These are phyloP conservation scores for Phlyctochytrium arcticum DNA, from an alignment of 192 early-diverging fungal species.

Conservation along the genomic window DNA sequence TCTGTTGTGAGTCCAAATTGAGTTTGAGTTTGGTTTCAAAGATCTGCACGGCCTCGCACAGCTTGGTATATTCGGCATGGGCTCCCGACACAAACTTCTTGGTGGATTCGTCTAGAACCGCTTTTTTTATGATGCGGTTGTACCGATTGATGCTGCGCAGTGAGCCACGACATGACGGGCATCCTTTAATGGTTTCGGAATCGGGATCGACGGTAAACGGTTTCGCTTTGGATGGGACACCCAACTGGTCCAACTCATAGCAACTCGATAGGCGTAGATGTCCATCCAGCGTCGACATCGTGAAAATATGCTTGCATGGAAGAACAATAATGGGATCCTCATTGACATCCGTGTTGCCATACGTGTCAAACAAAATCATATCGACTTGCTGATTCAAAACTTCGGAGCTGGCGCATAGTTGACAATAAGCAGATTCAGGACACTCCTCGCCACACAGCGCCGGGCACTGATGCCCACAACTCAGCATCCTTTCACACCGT, in stretches of 20 bases:
- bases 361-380: slow-evolving; percentile 18
- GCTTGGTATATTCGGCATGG: too few species aligned
- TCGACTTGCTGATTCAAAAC: slow-evolving; percentile 7
- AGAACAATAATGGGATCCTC: slow-evolving; percentile 44
- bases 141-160: slow-evolving; percentile 21
- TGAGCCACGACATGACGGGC: slow-evolving; percentile 43
- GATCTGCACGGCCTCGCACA: too few species aligned
- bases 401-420: slow-evolving; percentile 5
- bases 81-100: slow-evolving; percentile 17
- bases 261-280: slow-evolving; percentile 37
- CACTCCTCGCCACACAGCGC: slow-evolving; percentile 34
- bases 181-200: slow-evolving; percentile 22
- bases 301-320: slow-evolving; percentile 49
- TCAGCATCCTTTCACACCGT: slow-evolving; percentile 34
- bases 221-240: not conserved
- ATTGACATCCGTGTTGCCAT: slow-evolving; percentile 39
- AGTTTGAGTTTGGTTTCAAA: not conserved
- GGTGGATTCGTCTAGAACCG: not conserved
- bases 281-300: slow-evolving; percentile 48
- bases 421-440: slow-evolving; percentile 21
- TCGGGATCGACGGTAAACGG: too few species aligned
- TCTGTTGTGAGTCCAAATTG: not conserved
- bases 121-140: slow-evolving; percentile 25
- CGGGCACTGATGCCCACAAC: slow-evolving; percentile 37
- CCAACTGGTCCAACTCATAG: slow-evolving; percentile 27